A percentile compares a stretch with the other conserved stretches of the same genome.
phyloP scores from a whole-genome alignment of 2,329 filamentous ascomycete species.

The Cadophora luteo-olivacea region DNA sequence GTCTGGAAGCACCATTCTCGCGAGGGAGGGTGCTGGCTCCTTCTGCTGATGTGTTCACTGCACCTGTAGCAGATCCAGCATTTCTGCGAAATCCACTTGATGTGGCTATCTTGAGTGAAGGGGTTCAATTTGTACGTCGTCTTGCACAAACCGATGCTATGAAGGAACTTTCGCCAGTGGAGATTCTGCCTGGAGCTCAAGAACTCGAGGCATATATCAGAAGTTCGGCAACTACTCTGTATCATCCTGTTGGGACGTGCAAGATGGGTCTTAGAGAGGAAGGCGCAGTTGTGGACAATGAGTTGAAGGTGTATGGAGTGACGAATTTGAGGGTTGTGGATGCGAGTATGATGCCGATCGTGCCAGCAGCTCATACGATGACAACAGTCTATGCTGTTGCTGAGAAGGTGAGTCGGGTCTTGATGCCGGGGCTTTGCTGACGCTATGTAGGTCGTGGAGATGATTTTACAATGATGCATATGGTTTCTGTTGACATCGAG shows the following conservation, averaged over 20 bases:
- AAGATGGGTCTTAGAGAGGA: background rate
- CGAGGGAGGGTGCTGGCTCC: background rate
- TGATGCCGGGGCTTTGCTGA: background rate
- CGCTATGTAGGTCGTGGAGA: background rate
- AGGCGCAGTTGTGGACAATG: background rate
- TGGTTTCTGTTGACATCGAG: too few relatives aligned
- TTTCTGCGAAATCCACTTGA: background rate
- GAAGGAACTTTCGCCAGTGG: background rate
- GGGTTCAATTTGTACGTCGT: background rate
- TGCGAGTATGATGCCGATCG: background rate
- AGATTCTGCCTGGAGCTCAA: background rate
- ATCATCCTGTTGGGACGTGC: background rate
- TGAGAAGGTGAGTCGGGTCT: background rate
- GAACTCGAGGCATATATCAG: background rate
- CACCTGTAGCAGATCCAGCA: background rate
- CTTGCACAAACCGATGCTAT: background rate
- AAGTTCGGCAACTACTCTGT: background rate
- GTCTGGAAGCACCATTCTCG: background rate
- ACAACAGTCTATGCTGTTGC: background rate
- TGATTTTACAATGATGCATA: too few relatives aligned
- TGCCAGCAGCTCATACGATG: background rate
- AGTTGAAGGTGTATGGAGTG: slow-evolving; percentile 2
- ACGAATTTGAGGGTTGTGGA: background rate
- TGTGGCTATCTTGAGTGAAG: background rate
- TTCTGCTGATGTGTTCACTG: background rate